A percentile compares a stretch with the other conserved stretches of the same genome.
Conservation (phyloP, 148 eudicot genomes). For the Amaranthus cruentus region DNA sequence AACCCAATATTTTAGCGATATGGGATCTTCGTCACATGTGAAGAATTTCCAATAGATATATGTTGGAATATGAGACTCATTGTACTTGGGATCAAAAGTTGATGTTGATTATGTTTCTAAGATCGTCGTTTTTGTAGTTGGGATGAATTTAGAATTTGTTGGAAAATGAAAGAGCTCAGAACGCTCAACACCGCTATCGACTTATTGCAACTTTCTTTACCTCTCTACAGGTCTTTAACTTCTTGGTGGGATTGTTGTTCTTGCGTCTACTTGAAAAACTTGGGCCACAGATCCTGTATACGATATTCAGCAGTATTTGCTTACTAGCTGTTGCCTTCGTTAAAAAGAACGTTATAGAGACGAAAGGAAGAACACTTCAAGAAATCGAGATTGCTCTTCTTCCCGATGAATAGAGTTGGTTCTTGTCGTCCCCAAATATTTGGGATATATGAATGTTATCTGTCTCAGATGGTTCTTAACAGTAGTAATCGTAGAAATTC, state of each 20-base stretch:
- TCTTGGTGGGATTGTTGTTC: constrained; percentile 86
- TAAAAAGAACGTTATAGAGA: constrained; percentile 81
- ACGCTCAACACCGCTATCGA: background rate
- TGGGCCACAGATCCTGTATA: constrained; percentile 71
- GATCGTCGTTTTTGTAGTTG: background rate
- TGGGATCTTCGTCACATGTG: too few species aligned
- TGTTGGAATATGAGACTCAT: too few species aligned
- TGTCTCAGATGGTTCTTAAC: constrained; percentile 1
- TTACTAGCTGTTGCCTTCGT: constrained; percentile 79
- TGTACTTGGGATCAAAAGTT: background rate
- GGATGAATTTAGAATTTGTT: background rate
- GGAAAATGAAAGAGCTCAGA: background rate
- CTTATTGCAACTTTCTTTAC: background rate
- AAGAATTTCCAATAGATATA: too few species aligned
- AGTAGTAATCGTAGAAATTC: background rate
- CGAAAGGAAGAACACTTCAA: constrained; percentile 92
- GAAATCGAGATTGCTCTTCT: constrained; percentile 98
- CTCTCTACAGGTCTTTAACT: constrained; percentile 61
- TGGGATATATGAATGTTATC: background rate
- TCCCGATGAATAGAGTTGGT: constrained; percentile 40
- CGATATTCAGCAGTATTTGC: constrained; percentile 71
- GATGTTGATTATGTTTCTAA: background rate
- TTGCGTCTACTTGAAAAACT: constrained; percentile 78
- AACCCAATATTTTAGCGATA: too few species aligned
- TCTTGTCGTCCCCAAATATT: background rate